Conservation (phyloP, 192 early-diverging fungal genomes). For the Coemansia sp. region DNA sequence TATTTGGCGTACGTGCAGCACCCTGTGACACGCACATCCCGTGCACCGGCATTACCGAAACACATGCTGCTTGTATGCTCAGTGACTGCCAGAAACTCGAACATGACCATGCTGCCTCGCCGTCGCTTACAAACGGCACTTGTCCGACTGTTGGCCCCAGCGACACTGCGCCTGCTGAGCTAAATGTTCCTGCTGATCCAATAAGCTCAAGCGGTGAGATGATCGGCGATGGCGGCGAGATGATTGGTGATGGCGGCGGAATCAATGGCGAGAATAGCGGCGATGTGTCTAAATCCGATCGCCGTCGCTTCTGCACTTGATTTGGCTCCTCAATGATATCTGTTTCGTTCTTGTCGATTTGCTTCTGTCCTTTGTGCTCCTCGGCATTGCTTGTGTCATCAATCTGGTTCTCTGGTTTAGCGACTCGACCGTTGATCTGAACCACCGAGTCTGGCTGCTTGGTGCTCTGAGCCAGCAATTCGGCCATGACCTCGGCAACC, state of each 20-base stretch:
- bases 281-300: no score
- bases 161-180: not conserved
- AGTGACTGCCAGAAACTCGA: constrained; percentile 21
- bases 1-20: not conserved
- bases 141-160: constrained; percentile 13
- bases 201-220: not conserved
- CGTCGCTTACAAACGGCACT: constrained; percentile 23
- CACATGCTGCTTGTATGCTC: constrained; percentile 16
- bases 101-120: constrained; percentile 25
- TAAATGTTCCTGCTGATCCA: not conserved
- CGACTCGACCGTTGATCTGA: no score
- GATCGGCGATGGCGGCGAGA: not conserved
- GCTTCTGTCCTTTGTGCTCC: no score
- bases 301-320: no score
- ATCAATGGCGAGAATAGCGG: not conserved
- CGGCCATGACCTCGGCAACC: constrained; percentile 2
- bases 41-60: constrained; percentile 22
- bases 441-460: no score
- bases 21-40: constrained; percentile 4
- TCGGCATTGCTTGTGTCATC: no score
- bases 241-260: not conserved
- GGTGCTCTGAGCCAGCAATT: not conserved
- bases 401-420: no score
- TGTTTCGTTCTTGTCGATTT: no score
- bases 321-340: no score